phyloP scores from a whole-genome alignment of 495 filamentous ascomycete genomes.

The Hapsidospora chrysogenum region DNA sequence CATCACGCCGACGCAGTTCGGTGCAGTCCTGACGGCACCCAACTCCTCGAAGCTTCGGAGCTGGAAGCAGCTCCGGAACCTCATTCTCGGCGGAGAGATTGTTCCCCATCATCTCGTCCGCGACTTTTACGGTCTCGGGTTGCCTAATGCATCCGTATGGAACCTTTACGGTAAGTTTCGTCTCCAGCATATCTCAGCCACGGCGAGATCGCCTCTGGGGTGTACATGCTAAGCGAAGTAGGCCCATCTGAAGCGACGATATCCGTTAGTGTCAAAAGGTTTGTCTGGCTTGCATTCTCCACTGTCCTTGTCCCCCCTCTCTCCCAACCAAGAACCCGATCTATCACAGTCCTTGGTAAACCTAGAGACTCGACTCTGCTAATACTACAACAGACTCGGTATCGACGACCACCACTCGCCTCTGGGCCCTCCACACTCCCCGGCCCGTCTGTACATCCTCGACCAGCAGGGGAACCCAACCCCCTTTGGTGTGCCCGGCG shows the following conservation, averaged over 20 bases:
- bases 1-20: background rate
- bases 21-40: background rate
- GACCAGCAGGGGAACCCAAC: constrained; percentile 23
- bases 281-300: too few species aligned
- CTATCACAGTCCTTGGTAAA: too few species aligned
- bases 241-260: too few species aligned
- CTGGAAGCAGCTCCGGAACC: background rate
- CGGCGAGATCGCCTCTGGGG: too few species aligned
- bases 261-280: too few species aligned
- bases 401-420: too few species aligned
- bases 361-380: too few species aligned
- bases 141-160: background rate
- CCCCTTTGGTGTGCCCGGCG: constrained; percentile 14
- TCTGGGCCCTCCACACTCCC: background rate
- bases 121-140: background rate
- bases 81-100: background rate
- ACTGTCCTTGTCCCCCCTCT: too few species aligned
- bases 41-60: background rate
- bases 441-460: constrained; percentile 19
- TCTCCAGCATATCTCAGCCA: too few species aligned
- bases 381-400: too few species aligned
- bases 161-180: background rate
- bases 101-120: background rate
- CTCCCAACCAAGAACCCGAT: too few species aligned
- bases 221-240: too few species aligned